These are phyloP conservation scores for Solanum etuberosum DNA, from an alignment of 257 asterid genomes.

Conservation along the genomic window DNA sequence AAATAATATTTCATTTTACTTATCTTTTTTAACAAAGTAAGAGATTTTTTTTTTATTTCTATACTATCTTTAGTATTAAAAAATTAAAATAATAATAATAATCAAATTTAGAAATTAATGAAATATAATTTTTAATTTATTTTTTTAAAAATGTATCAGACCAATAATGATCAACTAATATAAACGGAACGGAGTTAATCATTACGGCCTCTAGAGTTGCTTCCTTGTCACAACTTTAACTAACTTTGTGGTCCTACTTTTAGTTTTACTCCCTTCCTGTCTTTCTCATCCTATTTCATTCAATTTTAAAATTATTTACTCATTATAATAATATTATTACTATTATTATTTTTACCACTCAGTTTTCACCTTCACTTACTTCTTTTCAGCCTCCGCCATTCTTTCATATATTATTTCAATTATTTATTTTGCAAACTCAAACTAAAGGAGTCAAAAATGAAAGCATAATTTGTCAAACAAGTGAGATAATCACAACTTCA, in stretches of 20 bases:
- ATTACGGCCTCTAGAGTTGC: conserved; percentile 1
- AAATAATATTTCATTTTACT: no score
- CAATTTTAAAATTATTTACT: background rate
- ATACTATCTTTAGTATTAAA: no score
- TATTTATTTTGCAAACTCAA: background rate
- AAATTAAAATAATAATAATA: no score
- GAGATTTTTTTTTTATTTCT: no score
- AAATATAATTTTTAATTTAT: no score
- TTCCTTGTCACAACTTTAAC: conserved; percentile 19
- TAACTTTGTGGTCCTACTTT: conserved; percentile 9
- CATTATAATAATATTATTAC: background rate
- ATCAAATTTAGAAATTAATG: no score
- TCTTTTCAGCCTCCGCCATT: background rate
- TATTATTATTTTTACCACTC: background rate
- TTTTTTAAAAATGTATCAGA: fast-evolving
- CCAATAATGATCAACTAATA: no score
- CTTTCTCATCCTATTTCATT: background rate
- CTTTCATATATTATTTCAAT: background rate
- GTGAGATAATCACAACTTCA: background rate
- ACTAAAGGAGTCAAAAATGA: background rate
- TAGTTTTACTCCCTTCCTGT: background rate
- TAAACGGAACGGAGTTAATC: background rate
- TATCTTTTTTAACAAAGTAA: no score
- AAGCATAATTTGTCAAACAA: background rate
- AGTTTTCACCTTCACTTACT: background rate